Base-by-base conservation (phyloP, 108 stramenopile genomes). In the Nitzschia palea region DNA sequence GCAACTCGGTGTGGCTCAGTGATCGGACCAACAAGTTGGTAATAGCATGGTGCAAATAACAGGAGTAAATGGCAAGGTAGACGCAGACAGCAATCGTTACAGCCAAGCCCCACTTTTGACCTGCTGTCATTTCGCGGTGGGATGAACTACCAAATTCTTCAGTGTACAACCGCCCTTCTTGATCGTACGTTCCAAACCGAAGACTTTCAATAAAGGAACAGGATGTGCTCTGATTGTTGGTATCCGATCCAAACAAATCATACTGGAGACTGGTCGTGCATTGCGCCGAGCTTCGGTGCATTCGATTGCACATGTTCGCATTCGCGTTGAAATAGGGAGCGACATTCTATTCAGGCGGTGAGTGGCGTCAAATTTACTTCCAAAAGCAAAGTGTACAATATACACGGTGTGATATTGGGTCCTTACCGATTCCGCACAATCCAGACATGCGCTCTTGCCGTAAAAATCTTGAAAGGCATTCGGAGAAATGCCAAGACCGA, bases 21-120 rank as follows among this genome's bases (percentile, higher is more conserved):
- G 80, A 79, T 44, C 80, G 75, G 64, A 87, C 73, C 28, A 83
- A 55, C 6, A 87, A 43, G 65, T 87, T 83, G 20, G 86, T 87
- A 27, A 87, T 84, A 48, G 78, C 50, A 62, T 81, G 80, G 43
- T 87, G 86, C 70, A 87, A 68, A 45, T 74, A 83, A 36, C 82
- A 83, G 0, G 86, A 73, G 42, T 79, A 83, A 1, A 83, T 23
- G 9, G 65, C 81, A 33, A 87, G 55, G 9, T 65, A 3, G n/a
- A 62, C 62, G 33, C 63, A 71, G 12, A 80, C 10, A 4, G 64
- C 28, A 10, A 74, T 3, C 1, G 74, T 63, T 0, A 70, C 25
- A 4, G 40, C 67, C 45, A 87, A 18, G 4, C 52, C 22, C 29
- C 17, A 37, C 42, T 72, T 72, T 71, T 87, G 82, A 12, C 28